These are phyloP conservation scores for Exophiala dermatitidis DNA, from an alignment of 2,329 filamentous ascomycete genomes.

Conservation along the genomic window DNA sequence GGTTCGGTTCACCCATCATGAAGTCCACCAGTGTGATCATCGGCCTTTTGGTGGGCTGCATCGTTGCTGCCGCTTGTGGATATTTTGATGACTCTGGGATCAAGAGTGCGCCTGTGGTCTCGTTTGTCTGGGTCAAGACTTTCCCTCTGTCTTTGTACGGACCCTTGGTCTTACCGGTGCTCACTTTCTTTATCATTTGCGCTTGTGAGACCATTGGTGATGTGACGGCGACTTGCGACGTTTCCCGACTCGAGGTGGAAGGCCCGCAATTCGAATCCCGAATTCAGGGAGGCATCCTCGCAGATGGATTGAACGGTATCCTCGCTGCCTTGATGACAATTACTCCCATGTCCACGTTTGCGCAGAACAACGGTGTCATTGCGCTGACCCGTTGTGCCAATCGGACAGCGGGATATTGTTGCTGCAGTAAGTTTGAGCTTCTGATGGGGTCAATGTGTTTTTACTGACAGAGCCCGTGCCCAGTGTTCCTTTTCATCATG, in stretches of 20 bases:
- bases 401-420: conserved; percentile 59
- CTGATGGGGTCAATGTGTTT: background rate
- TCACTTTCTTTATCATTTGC: conserved; percentile 54
- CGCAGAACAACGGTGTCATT: conserved; percentile 64
- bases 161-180: conserved; percentile 57
- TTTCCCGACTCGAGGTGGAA: conserved; percentile 57
- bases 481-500: conserved; percentile 59
- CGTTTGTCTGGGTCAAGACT: conserved; percentile 65
- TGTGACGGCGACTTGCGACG: conserved; percentile 62
- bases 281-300: conserved; percentile 61
- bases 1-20: conserved; percentile 65
- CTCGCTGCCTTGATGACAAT: conserved; percentile 59
- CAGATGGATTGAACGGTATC: conserved; percentile 59
- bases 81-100: conserved; percentile 58
- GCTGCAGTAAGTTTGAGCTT: conserved; percentile 36
- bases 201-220: conserved; percentile 63
- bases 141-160: conserved; percentile 60
- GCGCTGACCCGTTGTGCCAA: conserved; percentile 62
- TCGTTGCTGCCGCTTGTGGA: conserved; percentile 58
- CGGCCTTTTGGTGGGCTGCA: conserved; percentile 59
- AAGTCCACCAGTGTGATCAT: conserved; percentile 60
- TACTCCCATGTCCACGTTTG: conserved; percentile 61
- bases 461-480: conserved; percentile 3
- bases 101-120: conserved; percentile 53
- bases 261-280: conserved; percentile 59